These are phyloP conservation scores for Helotiales sp. DNA, from an alignment of 2,329 filamentous ascomycete species.

Conservation along the genomic window DNA sequence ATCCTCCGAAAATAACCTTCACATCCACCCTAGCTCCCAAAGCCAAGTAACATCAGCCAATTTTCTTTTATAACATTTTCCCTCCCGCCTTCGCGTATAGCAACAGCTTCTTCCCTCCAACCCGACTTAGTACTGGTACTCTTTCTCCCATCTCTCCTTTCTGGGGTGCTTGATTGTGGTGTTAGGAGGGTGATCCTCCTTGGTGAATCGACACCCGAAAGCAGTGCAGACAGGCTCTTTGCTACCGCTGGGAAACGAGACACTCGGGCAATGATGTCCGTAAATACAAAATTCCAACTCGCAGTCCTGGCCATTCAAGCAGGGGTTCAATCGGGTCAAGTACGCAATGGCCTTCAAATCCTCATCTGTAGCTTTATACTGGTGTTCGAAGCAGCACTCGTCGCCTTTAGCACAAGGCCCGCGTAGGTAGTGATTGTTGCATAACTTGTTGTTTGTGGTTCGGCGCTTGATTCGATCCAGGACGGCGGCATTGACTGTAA, in stretches of 20 bases:
- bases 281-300: constrained; percentile 64
- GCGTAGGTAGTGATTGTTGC: constrained; percentile 66
- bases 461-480: constrained; percentile 62
- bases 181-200: constrained; percentile 60
- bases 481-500: constrained; percentile 51
- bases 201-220: constrained; percentile 60
- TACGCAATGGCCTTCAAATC: constrained; percentile 62
- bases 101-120: not conserved
- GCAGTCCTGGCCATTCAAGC: constrained; percentile 62
- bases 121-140: constrained; percentile 15
- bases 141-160: constrained; percentile 37
- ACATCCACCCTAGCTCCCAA: not conserved
- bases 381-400: constrained; percentile 62
- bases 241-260: constrained; percentile 24
- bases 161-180: constrained; percentile 46
- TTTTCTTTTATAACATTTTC: not conserved
- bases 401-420: constrained; percentile 60
- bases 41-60: constrained; percentile 1
- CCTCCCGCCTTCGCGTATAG: not conserved
- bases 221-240: constrained; percentile 56
- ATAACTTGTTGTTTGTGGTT: constrained; percentile 60
- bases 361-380: constrained; percentile 57
- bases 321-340: constrained; percentile 62
- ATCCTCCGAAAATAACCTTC: not conserved
- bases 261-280: constrained; percentile 56